Evolutionary conservation across 2,329 filamentous ascomycete genomes (phyloP).

Genomic region (Exophiala sp.): DNA sequence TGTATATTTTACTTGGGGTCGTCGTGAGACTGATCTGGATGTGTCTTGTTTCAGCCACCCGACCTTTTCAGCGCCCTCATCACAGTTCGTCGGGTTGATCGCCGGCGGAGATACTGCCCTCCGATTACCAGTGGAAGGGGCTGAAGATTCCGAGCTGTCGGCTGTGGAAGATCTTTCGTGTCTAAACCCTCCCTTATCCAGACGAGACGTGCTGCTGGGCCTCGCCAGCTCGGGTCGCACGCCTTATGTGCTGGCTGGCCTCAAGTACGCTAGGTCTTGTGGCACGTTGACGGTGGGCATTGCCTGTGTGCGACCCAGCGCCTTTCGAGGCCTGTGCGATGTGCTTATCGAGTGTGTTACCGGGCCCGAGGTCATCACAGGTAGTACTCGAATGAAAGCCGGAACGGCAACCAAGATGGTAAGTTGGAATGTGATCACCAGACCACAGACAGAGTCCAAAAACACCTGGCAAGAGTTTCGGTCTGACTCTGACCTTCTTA

Average conservation of each 20-base stretch:
- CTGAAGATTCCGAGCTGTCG: conserved; percentile 36
- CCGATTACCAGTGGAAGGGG: conserved; percentile 39
- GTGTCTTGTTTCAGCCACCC: too few species aligned
- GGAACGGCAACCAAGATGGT: conserved; percentile 44
- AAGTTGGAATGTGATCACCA: too few species aligned
- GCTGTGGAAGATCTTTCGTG: conserved; percentile 33
- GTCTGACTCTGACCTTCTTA: too few species aligned
- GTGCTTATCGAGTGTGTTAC: conserved; percentile 36
- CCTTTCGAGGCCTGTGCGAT: conserved; percentile 11
- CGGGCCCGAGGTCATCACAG: conserved; percentile 42
- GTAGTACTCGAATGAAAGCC: conserved; percentile 44
- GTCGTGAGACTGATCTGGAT: too few species aligned
- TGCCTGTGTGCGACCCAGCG: not conserved
- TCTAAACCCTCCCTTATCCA: conserved; percentile 29
- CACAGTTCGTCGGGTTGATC: conserved; percentile 40
- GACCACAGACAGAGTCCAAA: too few species aligned
- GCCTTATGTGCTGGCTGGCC: conserved; percentile 39
- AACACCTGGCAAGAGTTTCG: too few species aligned
- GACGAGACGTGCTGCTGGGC: conserved; percentile 38
- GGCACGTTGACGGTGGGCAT: not conserved
- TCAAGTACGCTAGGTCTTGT: conserved; percentile 31
- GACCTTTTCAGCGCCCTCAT: conserved; percentile 37
- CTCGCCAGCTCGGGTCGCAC: conserved; percentile 37
- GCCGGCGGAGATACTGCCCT: conserved; percentile 41
- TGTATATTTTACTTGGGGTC: too few species aligned